Evolutionary conservation across 2,329 filamentous ascomycete genomes (phyloP).

Genomic region (Monosporascus cannonballus): DNA sequence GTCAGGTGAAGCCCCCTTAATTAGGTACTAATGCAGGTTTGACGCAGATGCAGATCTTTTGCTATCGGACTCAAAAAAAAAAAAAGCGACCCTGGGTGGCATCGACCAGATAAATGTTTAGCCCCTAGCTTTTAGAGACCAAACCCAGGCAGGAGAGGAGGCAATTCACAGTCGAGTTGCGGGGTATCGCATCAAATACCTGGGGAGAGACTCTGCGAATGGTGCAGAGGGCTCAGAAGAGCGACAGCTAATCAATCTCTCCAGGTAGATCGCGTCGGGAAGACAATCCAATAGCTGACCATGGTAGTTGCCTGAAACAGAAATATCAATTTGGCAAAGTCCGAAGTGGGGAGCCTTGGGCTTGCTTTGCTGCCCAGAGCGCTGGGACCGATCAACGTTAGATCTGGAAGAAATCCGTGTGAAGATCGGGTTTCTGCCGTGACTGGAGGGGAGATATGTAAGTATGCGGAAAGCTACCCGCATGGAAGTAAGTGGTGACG

Average conservation of each 20-base stretch:
- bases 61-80: background rate
- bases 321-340: background rate
- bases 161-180: background rate
- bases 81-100: background rate
- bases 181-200: background rate
- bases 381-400: background rate
- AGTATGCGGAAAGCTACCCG: background rate
- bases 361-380: background rate
- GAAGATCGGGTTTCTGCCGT: background rate
- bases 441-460: background rate
- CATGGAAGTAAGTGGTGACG: no score
- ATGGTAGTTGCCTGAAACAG: background rate
- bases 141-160: background rate
- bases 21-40: background rate
- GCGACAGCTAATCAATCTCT: background rate
- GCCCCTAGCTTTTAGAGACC: background rate
- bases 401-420: background rate
- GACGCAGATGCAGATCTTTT: background rate
- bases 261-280: background rate
- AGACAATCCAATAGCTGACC: background rate
- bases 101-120: background rate
- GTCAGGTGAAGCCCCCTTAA: background rate
- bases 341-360: background rate
- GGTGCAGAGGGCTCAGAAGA: background rate
- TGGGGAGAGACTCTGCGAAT: background rate